Base-by-base conservation (phyloP, 2,329 filamentous ascomycete genomes). In the Escovopsis sp. region DNA sequence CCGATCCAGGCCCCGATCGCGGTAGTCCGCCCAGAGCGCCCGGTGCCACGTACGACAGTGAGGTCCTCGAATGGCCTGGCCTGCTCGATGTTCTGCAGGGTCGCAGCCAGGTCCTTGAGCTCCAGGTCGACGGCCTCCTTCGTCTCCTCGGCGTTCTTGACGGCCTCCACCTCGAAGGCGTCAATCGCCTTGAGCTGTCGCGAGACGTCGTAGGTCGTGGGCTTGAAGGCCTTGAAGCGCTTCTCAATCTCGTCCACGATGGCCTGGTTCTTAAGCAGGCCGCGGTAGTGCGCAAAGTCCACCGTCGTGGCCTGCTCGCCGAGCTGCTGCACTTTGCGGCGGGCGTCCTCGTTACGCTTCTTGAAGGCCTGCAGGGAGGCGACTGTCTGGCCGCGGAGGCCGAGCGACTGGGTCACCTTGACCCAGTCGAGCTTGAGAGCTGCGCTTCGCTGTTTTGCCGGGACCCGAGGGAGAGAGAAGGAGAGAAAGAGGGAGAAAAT, bases 351-450 rank as follows among this genome's bases (percentile, higher is more conserved):
- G 75, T 96, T 95, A 72, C 91, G 88, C 80, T 94, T 91, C 80
- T 98, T 98, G 82, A 98, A 98, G 53, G 85, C 77, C 65, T 89
- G 82, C 49, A 98, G 86, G 49, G 89, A 83, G 58, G 82, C 70
- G 55, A 85, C 88, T 55, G 91, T 98, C 72, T 87, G 85, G 65
- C 91, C 91, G 67, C 85, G 85, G 66, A 98, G 86, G 66, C 89
- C 89, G 59, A 98, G 87, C 62, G 89, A 93, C 69, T 77, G 79
- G 69, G 82, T 82, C 61, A 98, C 79, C 73, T 93, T 91, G 71
- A 79, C 79, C 91, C 91, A 98, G 81, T 98, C 91, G 76, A 98
- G 79, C 80, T 96, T 98, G 70, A 93, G 79, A 69, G 89, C 88
- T 75, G 89, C 88, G 78, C 86, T 94, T 77, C 87, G 84, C 89